Conservation (phyloP, 179 eudicot genomes). For the Vitellaria paradoxa region DNA sequence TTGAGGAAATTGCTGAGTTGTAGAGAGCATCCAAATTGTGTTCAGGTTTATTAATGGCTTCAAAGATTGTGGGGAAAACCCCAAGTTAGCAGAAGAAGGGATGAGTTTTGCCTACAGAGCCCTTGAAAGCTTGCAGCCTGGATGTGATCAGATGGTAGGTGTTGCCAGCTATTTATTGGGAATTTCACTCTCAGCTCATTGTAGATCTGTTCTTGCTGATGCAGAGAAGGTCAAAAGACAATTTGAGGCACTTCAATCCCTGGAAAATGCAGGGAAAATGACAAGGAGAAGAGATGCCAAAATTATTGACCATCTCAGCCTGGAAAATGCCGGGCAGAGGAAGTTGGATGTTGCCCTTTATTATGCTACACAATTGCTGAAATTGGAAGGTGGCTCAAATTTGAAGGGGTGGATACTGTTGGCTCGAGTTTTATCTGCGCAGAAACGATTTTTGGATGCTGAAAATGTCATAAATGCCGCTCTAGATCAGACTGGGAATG, state of each 20-base stretch:
- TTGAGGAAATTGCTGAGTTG: conserved; percentile 48
- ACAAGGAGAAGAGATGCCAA: conserved; percentile 46
- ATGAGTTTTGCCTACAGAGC: conserved; percentile 60
- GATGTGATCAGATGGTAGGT: conserved; percentile 50
- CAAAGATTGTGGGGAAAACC: conserved; percentile 64
- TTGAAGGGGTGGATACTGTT: conserved; percentile 63
- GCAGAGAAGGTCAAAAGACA: conserved; percentile 53
- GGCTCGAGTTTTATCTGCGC: conserved; percentile 81
- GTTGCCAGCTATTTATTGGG: conserved; percentile 57
- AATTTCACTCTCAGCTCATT: conserved; percentile 49
- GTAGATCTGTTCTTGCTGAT: conserved; percentile 44
- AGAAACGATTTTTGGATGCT: conserved; percentile 58
- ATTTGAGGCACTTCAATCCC: conserved; percentile 58
- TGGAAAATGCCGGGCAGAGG: conserved; percentile 82
- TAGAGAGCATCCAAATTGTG: conserved; percentile 45
- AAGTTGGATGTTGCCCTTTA: conserved; percentile 72
- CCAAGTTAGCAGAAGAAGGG: conserved; percentile 59
- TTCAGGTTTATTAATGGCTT: conserved; percentile 58
- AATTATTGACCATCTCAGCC: conserved; percentile 54
- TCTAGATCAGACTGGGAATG: conserved; percentile 77
- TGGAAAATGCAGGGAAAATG: conserved; percentile 56
- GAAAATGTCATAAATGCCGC: conserved; percentile 69
- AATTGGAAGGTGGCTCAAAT: conserved; percentile 66
- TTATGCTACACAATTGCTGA: conserved; percentile 57
- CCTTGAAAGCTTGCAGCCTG: conserved; percentile 42